Base-by-base conservation (phyloP, 1,139 yeast genomes). In the Blastobotrys petasosporus region DNA sequence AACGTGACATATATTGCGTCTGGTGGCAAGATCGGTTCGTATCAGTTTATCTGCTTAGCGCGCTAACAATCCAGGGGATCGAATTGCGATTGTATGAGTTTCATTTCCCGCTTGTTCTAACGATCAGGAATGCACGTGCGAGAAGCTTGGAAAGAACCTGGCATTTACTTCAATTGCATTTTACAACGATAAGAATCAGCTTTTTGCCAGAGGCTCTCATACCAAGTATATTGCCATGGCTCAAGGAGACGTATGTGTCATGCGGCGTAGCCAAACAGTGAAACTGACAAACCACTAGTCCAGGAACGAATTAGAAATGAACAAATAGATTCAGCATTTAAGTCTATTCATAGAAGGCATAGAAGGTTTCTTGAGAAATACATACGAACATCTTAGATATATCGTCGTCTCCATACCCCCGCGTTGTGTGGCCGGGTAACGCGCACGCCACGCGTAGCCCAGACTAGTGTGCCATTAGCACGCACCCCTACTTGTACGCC, bases 131-230 rank as follows among this genome's bases (percentile, higher is more conserved):
- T 63, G 70, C 52, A 49, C 48, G 15, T 59, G 68, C 48, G 65
- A 68, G 46, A 59, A 62, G 41, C 52, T 70, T 25, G 75, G 75
- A 15, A 56, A 67, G 29, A 65, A 69, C 9, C 57, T 70, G 54
- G 75, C 74, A 7, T 70, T 63, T 51, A 70, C 75, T 17, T 54
- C 60, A 9, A 62, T 70, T 12, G 69, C 67, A 38, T 62, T 70
- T 40, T 58, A 50, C 47, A 56, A 63, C 39, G 52, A 51, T 20
- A 46, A 54, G 11, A 50, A 59, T 31, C 54, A 54, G 25, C 52
- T 69, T 38, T 65, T 70, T 48, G 75, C 75, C 7, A 55, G 73
- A 8, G 75, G 75, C 4, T 63, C 68, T 25, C 75, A 70, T 51
- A 70, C 75, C 9, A 70, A 70, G 54, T 67, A 67, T 51, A 59